Evolutionary conservation across 495 filamentous ascomycete genomes (phyloP), one percentile per base, ranked within the genome.

Genomic region (Podospora conica): DNA sequence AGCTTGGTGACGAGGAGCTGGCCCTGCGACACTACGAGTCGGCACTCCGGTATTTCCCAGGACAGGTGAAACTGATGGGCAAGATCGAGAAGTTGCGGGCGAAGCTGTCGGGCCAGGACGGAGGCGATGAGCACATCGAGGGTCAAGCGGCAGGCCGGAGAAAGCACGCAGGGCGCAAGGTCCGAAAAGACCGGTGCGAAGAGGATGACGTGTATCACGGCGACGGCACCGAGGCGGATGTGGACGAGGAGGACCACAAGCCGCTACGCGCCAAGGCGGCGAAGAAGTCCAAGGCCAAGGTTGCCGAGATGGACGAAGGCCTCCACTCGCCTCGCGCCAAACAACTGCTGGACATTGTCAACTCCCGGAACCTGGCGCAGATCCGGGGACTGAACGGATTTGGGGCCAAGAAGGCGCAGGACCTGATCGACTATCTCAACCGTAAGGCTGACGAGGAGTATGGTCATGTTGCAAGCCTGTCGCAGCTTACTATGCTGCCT

Each of bases 21-120:
- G 92, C 93, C 0, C 74, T 98, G 69, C 88, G 83, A 70, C 93
- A 96, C 87, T 97, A 96, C 68, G 87, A 92, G 73, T 79, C 91
- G 40, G 95, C 95, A 2, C 76, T 91, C 29, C 88, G 90, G 0
- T 93, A 87, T 74, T 98, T 98, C 71, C 95, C 93, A 0, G 86
- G 88, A 2, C 95, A 97, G 71, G 80, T 86, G 56, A 97, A 95
- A 74, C 83, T 98, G 15, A 76, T 83, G 22, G 76, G 78, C 55
- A 97, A 95, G 80, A 96, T 98, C 68, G 79, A 86, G 23, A 82
- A 78, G 62, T 70, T 97, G 61, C 83, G 87, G 69, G 81, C 86
- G 9, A 87, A 86, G 53, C 75, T 92, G 2, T 82, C 76, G 53
- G 71, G 75, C 15, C 21, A 22, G 7, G 22, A n/a, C 9, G 64